These are phyloP conservation scores for Diversispora epigaea DNA, from an alignment of 192 early-diverging fungal species.

Conservation along the genomic window DNA sequence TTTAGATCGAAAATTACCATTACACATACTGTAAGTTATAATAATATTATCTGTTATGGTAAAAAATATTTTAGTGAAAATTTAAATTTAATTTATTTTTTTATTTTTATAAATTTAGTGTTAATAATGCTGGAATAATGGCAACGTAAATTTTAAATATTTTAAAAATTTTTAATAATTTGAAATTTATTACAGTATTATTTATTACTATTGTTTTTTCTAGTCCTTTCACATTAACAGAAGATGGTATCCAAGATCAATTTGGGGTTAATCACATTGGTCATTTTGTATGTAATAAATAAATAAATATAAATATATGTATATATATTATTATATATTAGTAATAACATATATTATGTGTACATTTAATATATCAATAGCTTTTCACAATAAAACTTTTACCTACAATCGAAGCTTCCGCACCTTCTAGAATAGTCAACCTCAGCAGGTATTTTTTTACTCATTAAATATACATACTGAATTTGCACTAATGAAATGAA, in stretches of 20 bases:
- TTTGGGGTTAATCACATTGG: constrained; percentile 53
- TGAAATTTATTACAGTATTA: not conserved
- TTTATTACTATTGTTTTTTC: not conserved
- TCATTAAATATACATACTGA: too few relatives aligned
- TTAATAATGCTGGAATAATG: constrained; percentile 44
- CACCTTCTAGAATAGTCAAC: constrained; percentile 39
- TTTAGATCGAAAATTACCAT: constrained; percentile 35
- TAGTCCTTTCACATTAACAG: constrained; percentile 27
- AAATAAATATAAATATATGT: not conserved
- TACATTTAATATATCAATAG: not conserved
- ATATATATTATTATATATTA: not conserved
- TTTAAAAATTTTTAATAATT: not conserved
- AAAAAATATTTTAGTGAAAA: not conserved
- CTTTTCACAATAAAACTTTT: constrained; percentile 45
- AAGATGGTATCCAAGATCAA: constrained; percentile 41
- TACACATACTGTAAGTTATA: constrained; percentile 46
- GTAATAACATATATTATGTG: not conserved
- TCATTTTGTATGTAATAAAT: constrained; percentile 29
- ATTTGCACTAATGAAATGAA: not conserved
- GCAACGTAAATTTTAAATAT: not conserved
- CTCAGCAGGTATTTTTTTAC: constrained; percentile 32
- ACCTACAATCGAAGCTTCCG: constrained; percentile 36
- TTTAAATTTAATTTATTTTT: not conserved
- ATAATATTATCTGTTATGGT: too few relatives aligned
- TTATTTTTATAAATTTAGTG: not conserved